A percentile compares a stretch with the other conserved stretches of the same genome.
Conservation (phyloP, 345 rosid species). For the Hypericum androsaemum region DNA sequence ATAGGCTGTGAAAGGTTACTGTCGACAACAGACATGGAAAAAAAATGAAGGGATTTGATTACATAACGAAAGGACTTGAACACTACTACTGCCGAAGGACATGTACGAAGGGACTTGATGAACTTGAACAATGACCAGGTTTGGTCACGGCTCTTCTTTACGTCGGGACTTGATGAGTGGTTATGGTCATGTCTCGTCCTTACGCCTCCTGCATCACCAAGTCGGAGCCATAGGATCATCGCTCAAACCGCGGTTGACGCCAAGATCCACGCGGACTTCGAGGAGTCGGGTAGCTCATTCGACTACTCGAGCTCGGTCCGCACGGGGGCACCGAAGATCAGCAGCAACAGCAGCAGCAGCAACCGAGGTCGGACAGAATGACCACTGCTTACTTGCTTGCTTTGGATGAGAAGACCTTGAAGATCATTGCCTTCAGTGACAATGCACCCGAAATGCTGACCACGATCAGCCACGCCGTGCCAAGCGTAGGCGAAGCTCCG, state of each 20-base stretch:
- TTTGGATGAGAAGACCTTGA: slow-evolving; percentile 74
- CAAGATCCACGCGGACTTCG: slow-evolving; percentile 79
- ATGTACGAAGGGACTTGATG: too few relatives aligned
- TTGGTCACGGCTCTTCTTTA: too few relatives aligned
- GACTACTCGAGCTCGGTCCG: slow-evolving; percentile 85
- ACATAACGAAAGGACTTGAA: too few relatives aligned
- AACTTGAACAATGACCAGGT: too few relatives aligned
- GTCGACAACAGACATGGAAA: too few relatives aligned
- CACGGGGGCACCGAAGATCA: slow-evolving; percentile 27
- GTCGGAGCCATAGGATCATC: slow-evolving; percentile 68
- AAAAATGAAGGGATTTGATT: too few relatives aligned
- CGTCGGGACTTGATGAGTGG: too few relatives aligned
- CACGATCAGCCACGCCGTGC: slow-evolving; percentile 84
- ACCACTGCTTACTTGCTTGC: slow-evolving; percentile 89
- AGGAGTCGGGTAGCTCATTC: slow-evolving; percentile 74
- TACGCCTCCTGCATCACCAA: too few relatives aligned
- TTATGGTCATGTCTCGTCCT: too few relatives aligned
- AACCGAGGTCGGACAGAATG: slow-evolving; percentile 58
- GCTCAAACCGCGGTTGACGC: slow-evolving; percentile 95
- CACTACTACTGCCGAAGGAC: too few relatives aligned
- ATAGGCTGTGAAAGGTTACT: too few relatives aligned
- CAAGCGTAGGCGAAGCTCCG: slow-evolving; percentile 80
- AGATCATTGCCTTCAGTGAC: slow-evolving; percentile 84
- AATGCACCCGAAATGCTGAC: slow-evolving; percentile 89
- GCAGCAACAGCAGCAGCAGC: slow-evolving; percentile 56